Evolutionary conservation across 306 rosid genomes (phyloP).

Genomic region (Acacia melanoxylon): DNA sequence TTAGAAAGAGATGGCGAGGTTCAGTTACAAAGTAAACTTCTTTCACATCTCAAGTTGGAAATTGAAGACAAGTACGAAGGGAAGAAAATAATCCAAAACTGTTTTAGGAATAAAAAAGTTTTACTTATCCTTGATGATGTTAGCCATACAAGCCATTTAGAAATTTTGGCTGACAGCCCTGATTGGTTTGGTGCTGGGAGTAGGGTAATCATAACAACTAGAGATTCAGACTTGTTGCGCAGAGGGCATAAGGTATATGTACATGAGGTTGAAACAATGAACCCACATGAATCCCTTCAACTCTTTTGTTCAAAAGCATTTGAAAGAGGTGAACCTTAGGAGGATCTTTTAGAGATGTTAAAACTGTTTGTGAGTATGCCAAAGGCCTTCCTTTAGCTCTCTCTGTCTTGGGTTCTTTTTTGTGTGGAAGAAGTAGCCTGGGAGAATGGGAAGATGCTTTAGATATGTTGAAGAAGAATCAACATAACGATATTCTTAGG

Average conservation of each 20-base stretch:
- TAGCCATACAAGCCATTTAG: background rate
- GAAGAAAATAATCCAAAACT: background rate
- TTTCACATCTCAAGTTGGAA: background rate
- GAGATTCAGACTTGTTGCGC: background rate
- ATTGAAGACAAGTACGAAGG: background rate
- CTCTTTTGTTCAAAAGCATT: background rate
- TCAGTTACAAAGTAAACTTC: background rate
- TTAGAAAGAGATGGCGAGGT: background rate
- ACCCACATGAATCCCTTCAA: background rate
- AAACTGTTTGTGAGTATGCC: background rate
- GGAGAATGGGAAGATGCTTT: background rate
- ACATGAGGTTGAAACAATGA: background rate
- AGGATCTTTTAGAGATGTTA: background rate
- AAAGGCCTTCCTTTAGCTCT: background rate
- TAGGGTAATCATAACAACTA: background rate
- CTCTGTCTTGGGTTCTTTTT: background rate
- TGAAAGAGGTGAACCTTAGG: background rate
- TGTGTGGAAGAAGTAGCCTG: background rate
- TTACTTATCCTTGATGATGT: background rate
- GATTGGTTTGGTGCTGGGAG: background rate
- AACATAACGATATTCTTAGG: background rate
- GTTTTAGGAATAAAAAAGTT: too few relatives aligned
- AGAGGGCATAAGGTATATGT: background rate
- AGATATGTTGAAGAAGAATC: background rate
- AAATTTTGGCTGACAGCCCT: background rate